Evolutionary conservation across 345 rosid genomes (phyloP), one percentile per base, ranked within the genome.

Genomic region (Conringia planisiliqua): DNA sequence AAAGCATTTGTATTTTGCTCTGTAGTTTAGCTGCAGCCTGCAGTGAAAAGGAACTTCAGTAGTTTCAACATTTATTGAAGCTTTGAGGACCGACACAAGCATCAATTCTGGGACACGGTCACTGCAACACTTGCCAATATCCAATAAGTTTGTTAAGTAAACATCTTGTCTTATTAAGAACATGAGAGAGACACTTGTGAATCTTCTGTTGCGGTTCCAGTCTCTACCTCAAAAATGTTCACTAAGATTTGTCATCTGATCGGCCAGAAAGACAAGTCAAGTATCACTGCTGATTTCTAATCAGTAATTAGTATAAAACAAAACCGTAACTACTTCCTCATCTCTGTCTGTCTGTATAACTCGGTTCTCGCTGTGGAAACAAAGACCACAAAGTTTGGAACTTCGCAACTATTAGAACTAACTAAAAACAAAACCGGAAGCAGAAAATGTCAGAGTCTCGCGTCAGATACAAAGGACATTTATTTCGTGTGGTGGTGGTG

Each of bases 321-420:
- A 30, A n/a, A 10, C 33, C 17, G 10, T 26, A 55, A 55, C 36
- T 14, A 70, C 36, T 18, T 16, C 1, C 35, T 52, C 9, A 26
- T 12, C 58, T 26, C 35, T 24, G 58, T 6, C 36, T 7, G 36
- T 52, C 57, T 51, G 42, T 38, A 11, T 38, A 39, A 12, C 46
- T 14, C 18, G n/a, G 39, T 1, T 56, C 62, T 56, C 40, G 22
- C 3, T 52, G 33, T 5, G 33, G 57, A 52, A 52, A 52, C 57
- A 27, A 24, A 33, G 52, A 62, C 63, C 77, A 39, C 24, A 72
- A 52, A 72, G 55, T 63, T 54, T 73, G 64, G 71, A 73, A 32
- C 61, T 72, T 62, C 69, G 70, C 22, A 16, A 27, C 27, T 47
- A 47, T 14, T 17, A 3, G 26, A 57, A 7, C 9, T 0, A 20